phyloP scores from a whole-genome alignment of 805 yeast genomes.

The Myxozyma neotropica region DNA sequence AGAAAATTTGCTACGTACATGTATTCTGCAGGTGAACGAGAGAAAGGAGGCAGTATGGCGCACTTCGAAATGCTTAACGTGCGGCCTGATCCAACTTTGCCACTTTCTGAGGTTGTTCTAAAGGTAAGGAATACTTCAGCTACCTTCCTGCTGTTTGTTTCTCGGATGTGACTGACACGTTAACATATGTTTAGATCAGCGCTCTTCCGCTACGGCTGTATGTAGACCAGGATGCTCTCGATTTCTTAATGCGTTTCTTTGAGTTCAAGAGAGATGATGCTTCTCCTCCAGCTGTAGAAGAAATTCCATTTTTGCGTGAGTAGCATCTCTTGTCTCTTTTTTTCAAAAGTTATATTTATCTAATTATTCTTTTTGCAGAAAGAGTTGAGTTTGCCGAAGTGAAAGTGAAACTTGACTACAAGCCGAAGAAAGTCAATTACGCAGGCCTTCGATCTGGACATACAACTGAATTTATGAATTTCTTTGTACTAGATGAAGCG shows the following conservation, averaged over 20 bases:
- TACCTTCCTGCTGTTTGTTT: background rate
- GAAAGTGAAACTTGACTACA: constrained; percentile 77
- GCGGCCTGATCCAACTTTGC: constrained; percentile 62
- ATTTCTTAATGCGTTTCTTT: constrained; percentile 75
- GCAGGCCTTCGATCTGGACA: constrained; percentile 85
- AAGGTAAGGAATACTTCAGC: constrained; percentile 40
- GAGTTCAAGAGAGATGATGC: constrained; percentile 69
- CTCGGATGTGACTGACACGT: constrained; percentile 27
- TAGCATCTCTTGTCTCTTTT: background rate
- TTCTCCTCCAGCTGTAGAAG: constrained; percentile 24
- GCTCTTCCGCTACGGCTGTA: constrained; percentile 78
- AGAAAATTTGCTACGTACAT: constrained; percentile 74
- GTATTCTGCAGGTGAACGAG: constrained; percentile 71
- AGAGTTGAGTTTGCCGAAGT: constrained; percentile 55
- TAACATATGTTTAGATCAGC: constrained; percentile 16
- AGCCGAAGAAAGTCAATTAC: constrained; percentile 86
- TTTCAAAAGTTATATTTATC: background rate
- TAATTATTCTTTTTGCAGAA: constrained; percentile 47
- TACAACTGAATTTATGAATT: constrained; percentile 81
- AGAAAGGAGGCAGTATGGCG: constrained; percentile 66
- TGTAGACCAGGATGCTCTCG: constrained; percentile 92
- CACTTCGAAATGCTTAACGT: constrained; percentile 56
- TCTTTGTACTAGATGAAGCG: constrained; percentile 87
- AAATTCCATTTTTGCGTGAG: constrained; percentile 34
- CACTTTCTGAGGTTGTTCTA: constrained; percentile 68